A percentile compares a stretch with the other conserved stretches of the same genome.
Conservation (phyloP, 345 rosid species). For the Schrenkiella parvula region DNA sequence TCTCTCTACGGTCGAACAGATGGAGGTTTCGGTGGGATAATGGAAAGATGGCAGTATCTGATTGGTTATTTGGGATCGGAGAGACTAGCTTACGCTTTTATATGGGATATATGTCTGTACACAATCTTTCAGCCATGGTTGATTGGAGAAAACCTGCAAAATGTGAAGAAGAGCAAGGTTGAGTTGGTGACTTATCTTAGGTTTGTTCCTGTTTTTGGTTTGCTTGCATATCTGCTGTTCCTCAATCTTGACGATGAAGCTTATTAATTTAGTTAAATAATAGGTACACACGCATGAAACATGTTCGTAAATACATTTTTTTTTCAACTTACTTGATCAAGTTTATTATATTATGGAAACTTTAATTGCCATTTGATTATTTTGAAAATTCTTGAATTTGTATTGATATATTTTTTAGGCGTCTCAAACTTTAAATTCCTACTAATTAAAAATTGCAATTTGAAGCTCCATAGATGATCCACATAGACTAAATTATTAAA, state of each 20-base stretch:
- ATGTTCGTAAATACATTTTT: background rate
- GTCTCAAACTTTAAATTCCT: too few relatives aligned
- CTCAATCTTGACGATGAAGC: conserved; percentile 48
- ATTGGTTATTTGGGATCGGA: conserved; percentile 71
- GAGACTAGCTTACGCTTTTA: conserved; percentile 85
- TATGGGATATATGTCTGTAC: conserved; percentile 86
- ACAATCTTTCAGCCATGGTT: conserved; percentile 93
- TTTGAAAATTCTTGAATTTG: background rate
- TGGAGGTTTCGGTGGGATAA: conserved; percentile 53
- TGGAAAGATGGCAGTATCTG: conserved; percentile 67
- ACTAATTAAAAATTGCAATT: too few relatives aligned
- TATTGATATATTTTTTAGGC: too few relatives aligned
- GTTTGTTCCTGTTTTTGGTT: conserved; percentile 80
- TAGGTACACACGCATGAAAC: background rate
- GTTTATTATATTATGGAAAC: background rate
- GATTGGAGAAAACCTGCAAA: conserved; percentile 75
- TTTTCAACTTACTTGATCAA: background rate
- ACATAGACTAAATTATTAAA: too few relatives aligned
- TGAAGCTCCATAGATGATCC: too few relatives aligned
- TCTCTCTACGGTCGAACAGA: conserved; percentile 66
- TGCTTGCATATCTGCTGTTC: conserved; percentile 60
- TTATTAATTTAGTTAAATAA: background rate
- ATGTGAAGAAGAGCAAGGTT: conserved; percentile 50
- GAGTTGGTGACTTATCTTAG: conserved; percentile 55
- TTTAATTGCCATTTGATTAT: background rate